Conservation (phyloP, 192 early-diverging fungal genomes). For the Coemansia sp. region DNA sequence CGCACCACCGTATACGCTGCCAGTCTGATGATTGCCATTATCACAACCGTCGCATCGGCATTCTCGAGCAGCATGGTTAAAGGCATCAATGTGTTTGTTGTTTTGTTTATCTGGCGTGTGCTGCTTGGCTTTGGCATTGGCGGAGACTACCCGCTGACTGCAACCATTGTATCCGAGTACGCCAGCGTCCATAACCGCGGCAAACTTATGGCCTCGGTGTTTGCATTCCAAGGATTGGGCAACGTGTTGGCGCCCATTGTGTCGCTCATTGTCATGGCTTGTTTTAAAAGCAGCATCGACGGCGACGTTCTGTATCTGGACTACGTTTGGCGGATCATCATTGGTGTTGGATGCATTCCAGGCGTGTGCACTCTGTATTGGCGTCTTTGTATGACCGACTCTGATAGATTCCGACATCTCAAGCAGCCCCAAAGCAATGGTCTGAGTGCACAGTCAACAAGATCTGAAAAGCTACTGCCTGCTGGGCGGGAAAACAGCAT, state of each 20-base stretch:
- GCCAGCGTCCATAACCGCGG: slow-evolving; percentile 76
- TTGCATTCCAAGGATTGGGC: slow-evolving; percentile 91
- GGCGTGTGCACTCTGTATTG: slow-evolving; percentile 81
- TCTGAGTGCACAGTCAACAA: slow-evolving; percentile 3
- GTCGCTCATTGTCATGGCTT: slow-evolving; percentile 65
- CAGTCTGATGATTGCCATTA: slow-evolving; percentile 85
- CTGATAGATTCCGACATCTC: slow-evolving; percentile 72
- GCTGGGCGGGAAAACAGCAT: slow-evolving; percentile 11
- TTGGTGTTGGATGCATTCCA: slow-evolving; percentile 84
- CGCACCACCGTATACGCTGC: slow-evolving; percentile 87
- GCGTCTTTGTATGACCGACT: slow-evolving; percentile 88
- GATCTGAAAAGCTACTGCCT: slow-evolving; percentile 48
- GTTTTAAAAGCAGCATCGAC: slow-evolving; percentile 64
- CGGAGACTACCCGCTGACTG: slow-evolving; percentile 91
- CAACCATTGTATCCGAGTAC: slow-evolving; percentile 89
- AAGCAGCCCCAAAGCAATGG: background rate
- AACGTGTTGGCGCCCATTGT: slow-evolving; percentile 77
- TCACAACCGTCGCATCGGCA: slow-evolving; percentile 79
- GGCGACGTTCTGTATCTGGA: slow-evolving; percentile 67
- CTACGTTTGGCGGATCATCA: slow-evolving; percentile 85
- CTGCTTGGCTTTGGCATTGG: slow-evolving; percentile 90
- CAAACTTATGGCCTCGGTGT: slow-evolving; percentile 85
- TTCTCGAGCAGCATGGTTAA: slow-evolving; percentile 65
- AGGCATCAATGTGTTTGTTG: slow-evolving; percentile 63
- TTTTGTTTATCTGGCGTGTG: slow-evolving; percentile 83